Conservation (phyloP, 228 moss, liverwort and hornwort genomes). For the Sphagnum fallax region DNA sequence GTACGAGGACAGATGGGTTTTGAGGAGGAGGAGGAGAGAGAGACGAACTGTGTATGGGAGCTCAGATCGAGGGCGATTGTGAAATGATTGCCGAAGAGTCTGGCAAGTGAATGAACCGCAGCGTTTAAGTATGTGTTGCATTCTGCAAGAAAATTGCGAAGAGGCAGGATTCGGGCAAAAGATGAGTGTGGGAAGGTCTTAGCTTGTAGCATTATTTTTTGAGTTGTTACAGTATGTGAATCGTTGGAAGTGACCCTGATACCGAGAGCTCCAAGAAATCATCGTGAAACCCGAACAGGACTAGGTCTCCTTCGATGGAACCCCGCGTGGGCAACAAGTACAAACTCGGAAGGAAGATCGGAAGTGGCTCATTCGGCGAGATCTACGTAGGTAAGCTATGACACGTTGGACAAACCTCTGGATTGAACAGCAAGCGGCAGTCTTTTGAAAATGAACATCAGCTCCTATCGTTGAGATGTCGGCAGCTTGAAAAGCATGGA, state of each 20-base stretch:
- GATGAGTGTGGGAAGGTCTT: too few species aligned
- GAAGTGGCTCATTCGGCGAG: constrained; percentile 36
- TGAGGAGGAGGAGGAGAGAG: neutral
- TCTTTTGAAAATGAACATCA: neutral
- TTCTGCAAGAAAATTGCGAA: too few species aligned
- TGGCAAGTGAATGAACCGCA: neutral
- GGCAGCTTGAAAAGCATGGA: too few species aligned
- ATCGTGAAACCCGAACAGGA: constrained; percentile 20
- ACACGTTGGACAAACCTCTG: neutral
- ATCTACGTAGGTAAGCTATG: constrained; percentile 39
- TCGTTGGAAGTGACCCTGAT: constrained; percentile 12
- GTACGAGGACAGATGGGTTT: constrained; percentile 16
- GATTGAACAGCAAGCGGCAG: neutral
- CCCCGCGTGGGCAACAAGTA: constrained; percentile 57
- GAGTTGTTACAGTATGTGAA: constrained; percentile 33
- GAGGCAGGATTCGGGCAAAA: too few species aligned
- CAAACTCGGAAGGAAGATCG: constrained; percentile 39
- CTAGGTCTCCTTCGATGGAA: constrained; percentile 62
- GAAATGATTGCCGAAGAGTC: neutral
- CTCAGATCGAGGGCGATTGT: constrained; percentile 10
- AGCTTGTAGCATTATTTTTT: neutral
- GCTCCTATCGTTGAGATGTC: too few species aligned
- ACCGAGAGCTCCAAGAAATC: constrained; percentile 6
- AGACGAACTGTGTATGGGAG: constrained; percentile 4
- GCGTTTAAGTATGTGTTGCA: too few species aligned